Percentiles rank a stretch among this genome's conserved stretches.
Conservation (phyloP, 345 rosid species). For the Rhodomyrtus tomentosa region DNA sequence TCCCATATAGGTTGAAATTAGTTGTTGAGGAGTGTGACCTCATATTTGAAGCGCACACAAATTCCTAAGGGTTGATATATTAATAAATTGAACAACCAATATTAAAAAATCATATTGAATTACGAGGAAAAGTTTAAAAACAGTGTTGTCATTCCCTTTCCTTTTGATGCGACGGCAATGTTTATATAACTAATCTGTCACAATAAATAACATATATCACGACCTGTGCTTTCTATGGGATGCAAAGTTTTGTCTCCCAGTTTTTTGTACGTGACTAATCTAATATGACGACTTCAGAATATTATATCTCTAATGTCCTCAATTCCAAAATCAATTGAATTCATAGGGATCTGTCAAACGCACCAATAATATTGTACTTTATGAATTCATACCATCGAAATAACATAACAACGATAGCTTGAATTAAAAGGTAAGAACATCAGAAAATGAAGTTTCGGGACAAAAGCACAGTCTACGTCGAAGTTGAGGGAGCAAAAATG, state of each 20-base stretch:
- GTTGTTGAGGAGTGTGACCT: background rate
- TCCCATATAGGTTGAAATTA: background rate
- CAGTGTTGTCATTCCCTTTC: too few relatives aligned
- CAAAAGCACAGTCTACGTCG: background rate
- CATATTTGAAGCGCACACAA: rapidly evolving
- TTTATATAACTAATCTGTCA: background rate
- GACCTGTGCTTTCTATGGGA: background rate
- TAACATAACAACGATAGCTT: background rate
- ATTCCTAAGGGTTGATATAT: background rate
- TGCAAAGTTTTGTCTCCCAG: background rate
- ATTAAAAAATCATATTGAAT: background rate
- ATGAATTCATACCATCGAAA: background rate
- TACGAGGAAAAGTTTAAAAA: background rate
- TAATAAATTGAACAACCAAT: background rate
- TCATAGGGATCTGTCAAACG: background rate
- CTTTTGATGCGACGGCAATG: background rate
- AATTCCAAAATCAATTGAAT: background rate
- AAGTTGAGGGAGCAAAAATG: background rate
- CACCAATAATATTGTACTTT: background rate
- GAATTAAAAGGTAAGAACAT: background rate
- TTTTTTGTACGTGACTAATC: background rate
- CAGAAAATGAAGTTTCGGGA: background rate
- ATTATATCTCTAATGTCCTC: background rate
- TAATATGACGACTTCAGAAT: background rate
- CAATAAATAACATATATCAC: background rate